These are phyloP conservation scores for Bryoerythrophyllum caledonicum DNA, from an alignment of 225 moss, liverwort and hornwort species.

Conservation along the genomic window DNA sequence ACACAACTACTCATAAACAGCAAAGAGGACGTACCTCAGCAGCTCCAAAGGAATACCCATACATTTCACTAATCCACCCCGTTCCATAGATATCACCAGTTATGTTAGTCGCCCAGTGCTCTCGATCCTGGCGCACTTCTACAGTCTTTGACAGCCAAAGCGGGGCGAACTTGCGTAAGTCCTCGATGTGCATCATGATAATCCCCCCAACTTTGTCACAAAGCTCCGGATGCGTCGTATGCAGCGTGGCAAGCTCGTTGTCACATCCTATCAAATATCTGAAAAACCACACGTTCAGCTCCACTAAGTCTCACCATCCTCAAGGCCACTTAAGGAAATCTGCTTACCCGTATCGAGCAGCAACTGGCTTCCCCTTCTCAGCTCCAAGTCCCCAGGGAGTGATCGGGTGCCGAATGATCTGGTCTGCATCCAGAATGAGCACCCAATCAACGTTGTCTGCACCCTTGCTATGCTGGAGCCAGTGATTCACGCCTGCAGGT, in stretches of 20 bases:
- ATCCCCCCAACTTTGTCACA: conserved; percentile 98
- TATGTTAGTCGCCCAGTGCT: conserved; percentile 76
- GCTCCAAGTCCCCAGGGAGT: conserved; percentile 90
- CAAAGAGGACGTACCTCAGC: conserved; percentile 62
- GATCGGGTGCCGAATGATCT: conserved; percentile 82
- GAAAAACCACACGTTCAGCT: conserved; percentile 25
- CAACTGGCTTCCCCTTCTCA: conserved; percentile 75
- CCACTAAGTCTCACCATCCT: neutral
- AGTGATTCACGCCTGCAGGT: conserved; percentile 91
- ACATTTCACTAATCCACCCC: conserved; percentile 99
- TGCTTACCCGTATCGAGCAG: conserved; percentile 93
- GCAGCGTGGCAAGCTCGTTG: conserved; percentile 82
- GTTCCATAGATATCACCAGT: conserved; percentile 87
- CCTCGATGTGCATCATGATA: conserved; percentile 89
- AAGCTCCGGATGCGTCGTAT: conserved; percentile 82
- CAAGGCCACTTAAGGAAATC: neutral
- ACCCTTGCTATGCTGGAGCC: conserved; percentile 77
- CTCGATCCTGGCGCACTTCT: conserved; percentile 80
- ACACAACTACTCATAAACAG: neutral
- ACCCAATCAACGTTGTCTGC: conserved; percentile 87
- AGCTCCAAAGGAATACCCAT: conserved; percentile 93
- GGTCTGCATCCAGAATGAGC: conserved; percentile 93
- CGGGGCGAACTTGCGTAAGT: conserved; percentile 83
- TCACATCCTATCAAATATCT: conserved; percentile 94
- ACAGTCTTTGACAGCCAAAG: conserved; percentile 97